Conservation (phyloP, 495 filamentous ascomycete species). For the Aspergillus wentii region DNA sequence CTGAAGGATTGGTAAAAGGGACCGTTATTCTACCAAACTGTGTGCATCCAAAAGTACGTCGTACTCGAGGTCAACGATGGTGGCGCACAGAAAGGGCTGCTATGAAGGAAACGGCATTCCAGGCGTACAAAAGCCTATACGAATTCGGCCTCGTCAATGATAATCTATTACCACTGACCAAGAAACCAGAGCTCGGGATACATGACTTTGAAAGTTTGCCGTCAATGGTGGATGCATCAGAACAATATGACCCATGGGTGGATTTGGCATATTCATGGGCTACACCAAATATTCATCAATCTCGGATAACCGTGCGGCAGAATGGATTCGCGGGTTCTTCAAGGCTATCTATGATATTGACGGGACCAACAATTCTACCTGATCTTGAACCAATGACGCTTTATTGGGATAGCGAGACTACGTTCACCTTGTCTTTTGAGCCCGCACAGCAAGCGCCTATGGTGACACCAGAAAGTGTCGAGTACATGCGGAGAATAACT, state of each 20-base stretch:
- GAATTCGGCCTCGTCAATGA: slow-evolving; percentile 69
- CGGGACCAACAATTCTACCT: slow-evolving; percentile 40
- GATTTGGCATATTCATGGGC: slow-evolving; percentile 53
- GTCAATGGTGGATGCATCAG: slow-evolving; percentile 43
- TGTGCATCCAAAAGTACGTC: slow-evolving; percentile 59
- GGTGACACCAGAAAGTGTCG: slow-evolving; percentile 5
- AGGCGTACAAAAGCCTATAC: slow-evolving; percentile 71
- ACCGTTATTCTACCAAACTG: slow-evolving; percentile 66
- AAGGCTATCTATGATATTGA: slow-evolving; percentile 38
- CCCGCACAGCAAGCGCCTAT: slow-evolving; percentile 12
- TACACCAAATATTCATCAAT: slow-evolving; percentile 26
- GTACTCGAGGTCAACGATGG: slow-evolving; percentile 36
- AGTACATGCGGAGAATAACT: slow-evolving; percentile 36
- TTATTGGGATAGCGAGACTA: slow-evolving; percentile 43
- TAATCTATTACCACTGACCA: slow-evolving; percentile 62
- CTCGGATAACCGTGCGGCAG: slow-evolving; percentile 20
- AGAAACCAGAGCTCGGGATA: slow-evolving; percentile 16
- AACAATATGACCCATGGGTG: slow-evolving; percentile 63
- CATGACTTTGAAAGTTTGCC: slow-evolving; percentile 11
- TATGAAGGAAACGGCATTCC: slow-evolving; percentile 76
- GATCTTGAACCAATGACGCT: slow-evolving; percentile 37
- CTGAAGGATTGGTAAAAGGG: slow-evolving; percentile 12
- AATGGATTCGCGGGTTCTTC: slow-evolving; percentile 22
- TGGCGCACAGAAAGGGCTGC: slow-evolving; percentile 77
- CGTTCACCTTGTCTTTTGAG: slow-evolving; percentile 33